Percentiles rank a stretch among this genome's conserved stretches.
Conservation (phyloP, 768 basidiomycete genomes). For the Leccinum truebloodii region DNA sequence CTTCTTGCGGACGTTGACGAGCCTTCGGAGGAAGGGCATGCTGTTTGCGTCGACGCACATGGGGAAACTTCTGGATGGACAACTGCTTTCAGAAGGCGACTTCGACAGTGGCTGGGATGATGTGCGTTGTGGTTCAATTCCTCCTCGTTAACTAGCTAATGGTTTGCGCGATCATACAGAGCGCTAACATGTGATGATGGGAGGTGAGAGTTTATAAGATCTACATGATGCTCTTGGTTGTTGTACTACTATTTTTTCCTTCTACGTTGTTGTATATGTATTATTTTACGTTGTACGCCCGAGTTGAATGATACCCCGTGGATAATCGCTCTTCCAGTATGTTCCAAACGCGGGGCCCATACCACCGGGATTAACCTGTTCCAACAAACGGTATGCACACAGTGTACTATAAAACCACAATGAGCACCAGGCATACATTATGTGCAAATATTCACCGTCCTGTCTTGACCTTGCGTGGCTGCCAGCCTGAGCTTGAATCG, state of each 20-base stretch:
- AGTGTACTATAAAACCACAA: too few relatives aligned
- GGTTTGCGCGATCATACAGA: neutral
- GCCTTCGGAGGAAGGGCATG: neutral
- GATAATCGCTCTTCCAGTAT: too few relatives aligned
- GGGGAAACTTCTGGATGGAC: neutral
- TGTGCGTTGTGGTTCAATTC: neutral
- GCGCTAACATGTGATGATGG: neutral
- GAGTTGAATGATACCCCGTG: neutral
- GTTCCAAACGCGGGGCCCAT: too few relatives aligned
- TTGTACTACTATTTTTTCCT: neutral
- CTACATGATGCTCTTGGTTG: neutral
- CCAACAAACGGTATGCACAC: too few relatives aligned
- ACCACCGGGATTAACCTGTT: too few relatives aligned
- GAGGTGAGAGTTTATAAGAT: neutral
- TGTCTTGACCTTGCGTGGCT: too few relatives aligned
- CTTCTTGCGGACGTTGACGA: neutral
- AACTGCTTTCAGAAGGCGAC: conserved; percentile 6
- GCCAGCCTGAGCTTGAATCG: too few relatives aligned
- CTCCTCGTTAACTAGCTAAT: neutral
- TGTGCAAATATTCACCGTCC: too few relatives aligned
- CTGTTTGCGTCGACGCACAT: neutral
- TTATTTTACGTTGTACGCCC: neutral
- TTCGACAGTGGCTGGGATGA: conserved; percentile 1
- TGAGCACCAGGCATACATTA: too few relatives aligned
- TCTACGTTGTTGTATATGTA: neutral